Base-by-base conservation (phyloP, 2,329 filamentous ascomycete species). In the Lachnellula subtilissima region DNA sequence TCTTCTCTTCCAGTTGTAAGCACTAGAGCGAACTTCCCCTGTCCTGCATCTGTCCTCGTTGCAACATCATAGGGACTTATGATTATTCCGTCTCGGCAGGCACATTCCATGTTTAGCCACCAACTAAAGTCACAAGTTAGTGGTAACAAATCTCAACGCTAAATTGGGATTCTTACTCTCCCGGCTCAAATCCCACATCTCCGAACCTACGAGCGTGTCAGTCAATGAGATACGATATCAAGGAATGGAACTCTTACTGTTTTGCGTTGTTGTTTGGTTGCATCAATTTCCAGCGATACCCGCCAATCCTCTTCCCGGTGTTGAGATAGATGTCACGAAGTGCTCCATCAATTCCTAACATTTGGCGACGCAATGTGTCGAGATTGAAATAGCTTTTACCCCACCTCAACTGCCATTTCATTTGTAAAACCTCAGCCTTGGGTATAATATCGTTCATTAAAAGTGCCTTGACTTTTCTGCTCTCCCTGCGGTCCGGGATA, bases 41-140 rank as follows among this genome's bases (percentile, higher is more conserved):
- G 53, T 8, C 75, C 74, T 57, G 79, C 79, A 39, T 70, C 70
- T 6, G 76, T 76, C 55, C 71, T 75, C 9, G 78, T 79, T 0
- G 77, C 72, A 14, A 61, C 74, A 59, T 81, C 77, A 3, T 68
- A 60, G 12, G 73, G 72, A 52, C 70, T 74, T 7, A 70, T 72
- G 8, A 82, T 74, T 17, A 84, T 78, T 19, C 81, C 80, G 61
- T 84, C 81, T 28, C 79, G 75, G 56, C 78, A 72, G 2, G 79
- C 81, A 61, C 80, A 83, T 37, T 78, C 75, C 35, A 83, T 71
- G 52, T 81, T 80, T 17, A 81, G 66, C 79, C 81, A 84, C 81
- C 78, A 85, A 54, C 81, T 84, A 53, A 9, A 48, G 14, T 19
- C 9, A n/a, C 8, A 12, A 7, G 46, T 70, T 51, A 69, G 68